Evolutionary conservation across 1,284 basidiomycete species (phyloP).

Genomic region (Tausonia pullulans): DNA sequence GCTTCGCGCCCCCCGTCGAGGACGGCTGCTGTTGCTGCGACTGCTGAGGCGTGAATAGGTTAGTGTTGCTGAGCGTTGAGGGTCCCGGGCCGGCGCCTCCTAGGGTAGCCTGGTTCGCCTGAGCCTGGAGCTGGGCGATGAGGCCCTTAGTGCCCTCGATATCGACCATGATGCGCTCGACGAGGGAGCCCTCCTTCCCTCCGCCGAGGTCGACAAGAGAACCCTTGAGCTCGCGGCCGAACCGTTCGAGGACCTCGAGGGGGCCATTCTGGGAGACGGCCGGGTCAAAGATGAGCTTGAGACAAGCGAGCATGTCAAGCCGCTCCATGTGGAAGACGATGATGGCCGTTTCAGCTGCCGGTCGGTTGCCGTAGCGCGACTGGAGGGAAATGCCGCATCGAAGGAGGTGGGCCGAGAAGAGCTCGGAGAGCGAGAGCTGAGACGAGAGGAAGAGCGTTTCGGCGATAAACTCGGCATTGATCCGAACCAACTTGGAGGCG

Average conservation of each 20-base stretch:
- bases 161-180: constrained; percentile 13
- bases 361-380: constrained; percentile 7
- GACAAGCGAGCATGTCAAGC: constrained; percentile 21
- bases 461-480: constrained; percentile 15
- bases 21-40: not conserved
- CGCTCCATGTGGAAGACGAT: constrained; percentile 25
- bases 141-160: constrained; percentile 18
- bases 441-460: constrained; percentile 13
- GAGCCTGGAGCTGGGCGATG: constrained; percentile 19
- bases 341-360: constrained; percentile 22
- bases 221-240: constrained; percentile 17
- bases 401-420: constrained; percentile 9
- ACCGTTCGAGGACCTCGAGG: constrained; percentile 21
- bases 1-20: not conserved
- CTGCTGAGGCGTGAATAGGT: not conserved
- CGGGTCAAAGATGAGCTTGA: constrained; percentile 22
- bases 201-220: constrained; percentile 16
- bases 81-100: not conserved
- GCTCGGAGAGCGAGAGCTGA: constrained; percentile 11
- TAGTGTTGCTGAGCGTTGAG: not conserved
- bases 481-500: not conserved
- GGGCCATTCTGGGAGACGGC: not conserved
- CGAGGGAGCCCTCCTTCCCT: constrained; percentile 20
- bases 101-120: not conserved
- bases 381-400: constrained; percentile 6